Evolutionary conservation across 1,139 yeast genomes (phyloP), one percentile per base, ranked within the genome.

Genomic region (Saccharomyces hybrid): DNA sequence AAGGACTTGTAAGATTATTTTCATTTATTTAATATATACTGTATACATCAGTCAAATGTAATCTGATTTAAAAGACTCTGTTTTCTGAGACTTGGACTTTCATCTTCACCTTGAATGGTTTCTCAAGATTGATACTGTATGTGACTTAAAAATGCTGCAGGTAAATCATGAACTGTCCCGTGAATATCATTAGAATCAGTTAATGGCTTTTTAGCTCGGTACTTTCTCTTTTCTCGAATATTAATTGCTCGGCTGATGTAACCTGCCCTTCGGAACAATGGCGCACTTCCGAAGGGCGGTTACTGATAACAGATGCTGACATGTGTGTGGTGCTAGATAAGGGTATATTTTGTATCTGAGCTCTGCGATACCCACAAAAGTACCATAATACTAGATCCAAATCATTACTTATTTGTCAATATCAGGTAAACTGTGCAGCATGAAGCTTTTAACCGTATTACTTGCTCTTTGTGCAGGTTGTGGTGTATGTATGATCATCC

Each of bases 1-100:
- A 58, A 61, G 34, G 63, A 61, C 24, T 49, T 68, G 48, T 66
- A 58, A 47, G 46, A 3, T 8, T 12, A 14, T 14, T 28, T 21
- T 46, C 19, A 24, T 8, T 9, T 26, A 19, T 14, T 12, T 14
- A 14, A 32, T 32, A 32, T 32, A n/a, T 32, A 12, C 2, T 32
- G 14, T n/a, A 32, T 5, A 24, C 26, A 24, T 24, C 26, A 24
- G 26, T 24, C 26, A 32, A 32, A 32, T 32, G 42, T 32, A 32
- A 32, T 21, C 21, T 32, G 42, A 32, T 4, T 32, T 24, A 24
- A 24, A 24, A 24, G 26, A 24, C 26, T 24, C 26, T 4, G 26
- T 24, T 24, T 24, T 24, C 26, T 24, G 26, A 24, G 26, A 4
- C 5, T 24, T 24, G 26, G 6, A 24, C 26, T 24, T 24, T 24